Base-by-base conservation (phyloP, 805 yeast genomes). In the Clavispora phyllophila region DNA sequence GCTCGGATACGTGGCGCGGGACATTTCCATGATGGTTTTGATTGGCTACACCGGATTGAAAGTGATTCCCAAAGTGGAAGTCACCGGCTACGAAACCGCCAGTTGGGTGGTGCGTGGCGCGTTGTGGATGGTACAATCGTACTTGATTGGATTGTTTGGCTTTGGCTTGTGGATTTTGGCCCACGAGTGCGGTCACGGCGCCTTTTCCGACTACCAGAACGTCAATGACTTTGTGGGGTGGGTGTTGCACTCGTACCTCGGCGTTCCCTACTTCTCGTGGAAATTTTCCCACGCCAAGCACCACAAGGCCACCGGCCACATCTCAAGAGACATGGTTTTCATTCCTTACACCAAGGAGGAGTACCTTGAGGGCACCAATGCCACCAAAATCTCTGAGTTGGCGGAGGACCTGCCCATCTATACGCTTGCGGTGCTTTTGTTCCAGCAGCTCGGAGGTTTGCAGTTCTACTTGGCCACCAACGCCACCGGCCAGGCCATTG, bases 151-250 rank as follows among this genome's bases (percentile, higher is more conserved):
- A 42, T 62, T 76, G 44, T 70, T 76, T 49, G 78, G 79, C 6
- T 72, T 76, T 43, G 84, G 84, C 35, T 58, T 78, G 40, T 79
- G 83, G 84, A 75, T 79, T 47, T 60, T 79, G 57, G 82, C 81
- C 37, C 83, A 78, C 57, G 82, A 78, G 61, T 79, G 84, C 66
- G 83, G 84, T 33, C 84, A 79, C 57, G 75, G 73, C 40, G 83
- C 83, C 15, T 79, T 79, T 56, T 72, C 79, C 29, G 81, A 78
- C 51, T 75, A 75, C 53, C 68, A 65, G 44, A 58, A 58, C 53
- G 68, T 79, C 40, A 79, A 79, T 53, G 82, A 78, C 56, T 56
- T 70, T 22, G 72, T 76, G 44, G 84, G 84, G 41, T 79, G 83
- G 84, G 70, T 75, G 23, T 58, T 79, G 38, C 84, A 79, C 57